Percentiles rank a stretch among this genome's conserved stretches.
These are phyloP conservation scores for Dactylellina drechsleri DNA, from an alignment of 2,329 filamentous ascomycete species.

Conservation along the genomic window DNA sequence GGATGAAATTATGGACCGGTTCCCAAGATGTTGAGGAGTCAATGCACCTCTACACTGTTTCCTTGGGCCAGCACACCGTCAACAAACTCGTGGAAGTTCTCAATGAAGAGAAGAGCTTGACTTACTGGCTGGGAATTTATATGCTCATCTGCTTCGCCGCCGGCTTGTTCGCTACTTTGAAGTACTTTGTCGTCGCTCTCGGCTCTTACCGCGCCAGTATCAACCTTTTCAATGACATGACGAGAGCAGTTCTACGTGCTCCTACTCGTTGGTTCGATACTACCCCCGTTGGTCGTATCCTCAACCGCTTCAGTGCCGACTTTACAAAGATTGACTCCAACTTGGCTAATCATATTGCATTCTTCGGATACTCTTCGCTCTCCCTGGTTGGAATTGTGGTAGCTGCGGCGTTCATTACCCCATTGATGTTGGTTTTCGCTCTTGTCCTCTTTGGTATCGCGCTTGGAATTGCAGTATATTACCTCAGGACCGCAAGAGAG, in stretches of 20 bases:
- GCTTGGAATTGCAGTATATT: constrained; percentile 70
- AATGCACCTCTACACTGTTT: constrained; percentile 35
- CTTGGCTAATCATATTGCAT: constrained; percentile 72
- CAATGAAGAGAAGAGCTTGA: constrained; percentile 63
- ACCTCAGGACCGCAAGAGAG: constrained; percentile 77
- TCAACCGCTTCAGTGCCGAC: constrained; percentile 82
- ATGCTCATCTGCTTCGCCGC: constrained; percentile 69
- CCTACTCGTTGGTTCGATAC: constrained; percentile 84
- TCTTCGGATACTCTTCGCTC: constrained; percentile 71
- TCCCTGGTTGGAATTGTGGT: constrained; percentile 73
- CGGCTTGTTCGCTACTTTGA: constrained; percentile 70
- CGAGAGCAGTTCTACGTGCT: constrained; percentile 74
- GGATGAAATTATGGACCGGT: constrained; percentile 58
- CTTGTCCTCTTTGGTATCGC: constrained; percentile 69
- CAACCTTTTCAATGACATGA: constrained; percentile 73
- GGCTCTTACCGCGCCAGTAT: constrained; percentile 77
- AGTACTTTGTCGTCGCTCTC: constrained; percentile 72
- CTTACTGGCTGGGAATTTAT: constrained; percentile 76
- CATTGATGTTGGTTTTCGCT: constrained; percentile 72
- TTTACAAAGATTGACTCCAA: constrained; percentile 78
- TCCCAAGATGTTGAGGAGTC: constrained; percentile 24
- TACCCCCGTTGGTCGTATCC: constrained; percentile 77
- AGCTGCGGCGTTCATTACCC: constrained; percentile 75
- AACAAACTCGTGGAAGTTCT: constrained; percentile 58
- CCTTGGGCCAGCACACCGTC: constrained; percentile 62